Conservation (phyloP, 495 filamentous ascomycete species). For the Penicillium paxilli region DNA sequence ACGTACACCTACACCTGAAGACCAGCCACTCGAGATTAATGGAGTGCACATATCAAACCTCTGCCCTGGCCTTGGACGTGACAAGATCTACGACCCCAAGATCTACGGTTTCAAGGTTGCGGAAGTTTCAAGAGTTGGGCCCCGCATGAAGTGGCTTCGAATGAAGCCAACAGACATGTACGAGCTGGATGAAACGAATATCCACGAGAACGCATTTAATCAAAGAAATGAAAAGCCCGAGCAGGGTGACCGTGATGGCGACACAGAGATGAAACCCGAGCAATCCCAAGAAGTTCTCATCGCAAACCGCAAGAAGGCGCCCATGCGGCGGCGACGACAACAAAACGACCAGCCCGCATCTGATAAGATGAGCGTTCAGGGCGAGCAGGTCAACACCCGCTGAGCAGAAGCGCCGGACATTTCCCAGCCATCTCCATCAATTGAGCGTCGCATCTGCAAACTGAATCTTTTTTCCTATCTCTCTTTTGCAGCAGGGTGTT, state of each 20-base stretch:
- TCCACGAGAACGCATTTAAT: conserved; percentile 11
- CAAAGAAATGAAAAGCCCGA: conserved; percentile 30
- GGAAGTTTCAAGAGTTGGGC: conserved; percentile 80
- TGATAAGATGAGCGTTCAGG: conserved; percentile 41
- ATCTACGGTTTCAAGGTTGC: conserved; percentile 97
- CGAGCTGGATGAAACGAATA: conserved; percentile 72
- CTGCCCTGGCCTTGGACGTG: conserved; percentile 79
- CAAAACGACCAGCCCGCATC: conserved; percentile 15
- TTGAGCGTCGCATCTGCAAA: background rate
- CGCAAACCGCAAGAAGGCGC: conserved; percentile 51
- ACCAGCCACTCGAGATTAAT: conserved; percentile 69
- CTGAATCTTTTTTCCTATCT: conserved; percentile 1
- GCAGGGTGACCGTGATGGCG: conserved; percentile 55
- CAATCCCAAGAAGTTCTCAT: conserved; percentile 37
- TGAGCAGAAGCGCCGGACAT: too few relatives aligned
- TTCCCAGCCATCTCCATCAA: conserved; percentile 1
- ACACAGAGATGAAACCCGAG: conserved; percentile 37
- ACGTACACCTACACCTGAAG: conserved; percentile 28
- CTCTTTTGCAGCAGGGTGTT: too few relatives aligned
- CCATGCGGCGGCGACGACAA: conserved; percentile 48
- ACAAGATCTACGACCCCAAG: conserved; percentile 86
- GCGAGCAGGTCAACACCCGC: too few relatives aligned
- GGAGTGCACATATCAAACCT: conserved; percentile 81
- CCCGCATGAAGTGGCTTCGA: conserved; percentile 95
- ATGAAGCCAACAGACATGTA: conserved; percentile 75